phyloP scores from a whole-genome alignment of 495 filamentous ascomycete species.

The Achaetomiella virescens region DNA sequence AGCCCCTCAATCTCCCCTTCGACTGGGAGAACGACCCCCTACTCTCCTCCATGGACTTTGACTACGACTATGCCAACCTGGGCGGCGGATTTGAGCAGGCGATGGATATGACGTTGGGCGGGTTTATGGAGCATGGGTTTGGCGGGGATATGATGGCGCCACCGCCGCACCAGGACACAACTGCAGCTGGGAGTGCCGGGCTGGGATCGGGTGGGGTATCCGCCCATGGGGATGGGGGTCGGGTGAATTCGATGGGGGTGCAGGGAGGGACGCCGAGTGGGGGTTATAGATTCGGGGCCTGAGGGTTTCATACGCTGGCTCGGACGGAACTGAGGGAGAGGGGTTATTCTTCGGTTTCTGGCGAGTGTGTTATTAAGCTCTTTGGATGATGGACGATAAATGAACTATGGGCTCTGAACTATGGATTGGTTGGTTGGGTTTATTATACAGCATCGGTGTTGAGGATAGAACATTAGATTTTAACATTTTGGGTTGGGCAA shows the following conservation, averaged over 20 bases:
- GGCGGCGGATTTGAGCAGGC: constrained; percentile 46
- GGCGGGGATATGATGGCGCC: constrained; percentile 19
- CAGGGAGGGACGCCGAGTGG: not conserved
- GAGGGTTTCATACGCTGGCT: not conserved
- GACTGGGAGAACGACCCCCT: constrained; percentile 31
- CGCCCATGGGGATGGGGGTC: not conserved
- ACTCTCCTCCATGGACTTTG: constrained; percentile 27
- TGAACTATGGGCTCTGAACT: too few species aligned
- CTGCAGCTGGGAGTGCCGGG: not conserved
- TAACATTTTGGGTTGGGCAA: too few species aligned
- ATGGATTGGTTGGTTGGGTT: too few species aligned
- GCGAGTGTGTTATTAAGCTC: too few species aligned
- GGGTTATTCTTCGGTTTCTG: too few species aligned
- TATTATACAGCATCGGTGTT: too few species aligned
- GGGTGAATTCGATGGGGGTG: not conserved
- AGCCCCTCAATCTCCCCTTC: constrained; percentile 10
- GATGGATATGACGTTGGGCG: constrained; percentile 46
- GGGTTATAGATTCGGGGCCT: not conserved
- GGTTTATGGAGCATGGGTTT: constrained; percentile 25
- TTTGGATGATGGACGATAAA: too few species aligned
- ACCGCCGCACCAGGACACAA: not conserved
- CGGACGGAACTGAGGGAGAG: not conserved
- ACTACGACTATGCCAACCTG: constrained; percentile 34
- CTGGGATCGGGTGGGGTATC: not conserved
- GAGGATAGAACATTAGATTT: too few species aligned